Conservation (phyloP, 495 filamentous ascomycete species). For the Penicillium herquei region DNA sequence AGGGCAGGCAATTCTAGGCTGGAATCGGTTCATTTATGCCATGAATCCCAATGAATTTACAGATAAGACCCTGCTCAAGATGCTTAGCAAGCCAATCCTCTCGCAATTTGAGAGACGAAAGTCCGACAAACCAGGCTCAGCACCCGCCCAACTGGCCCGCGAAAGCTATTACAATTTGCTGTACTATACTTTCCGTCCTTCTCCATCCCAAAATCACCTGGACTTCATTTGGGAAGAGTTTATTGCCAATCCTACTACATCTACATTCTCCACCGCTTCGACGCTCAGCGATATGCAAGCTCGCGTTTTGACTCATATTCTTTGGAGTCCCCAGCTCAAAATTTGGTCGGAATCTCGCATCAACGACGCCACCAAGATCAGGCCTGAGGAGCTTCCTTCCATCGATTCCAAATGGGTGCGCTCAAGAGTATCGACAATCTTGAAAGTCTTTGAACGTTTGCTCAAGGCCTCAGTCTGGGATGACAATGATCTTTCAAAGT, state of each 20-base stretch:
- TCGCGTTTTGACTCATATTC: slow-evolving; percentile 63
- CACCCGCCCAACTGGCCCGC: slow-evolving; percentile 58
- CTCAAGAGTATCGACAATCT: slow-evolving; percentile 57
- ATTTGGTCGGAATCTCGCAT: slow-evolving; percentile 73
- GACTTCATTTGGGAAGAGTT: slow-evolving; percentile 80
- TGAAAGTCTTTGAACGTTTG: slow-evolving; percentile 63
- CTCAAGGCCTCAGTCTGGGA: slow-evolving; percentile 57
- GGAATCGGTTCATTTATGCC: slow-evolving; percentile 77
- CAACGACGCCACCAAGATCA: slow-evolving; percentile 53
- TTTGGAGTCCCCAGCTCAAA: slow-evolving; percentile 62
- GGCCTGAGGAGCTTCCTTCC: slow-evolving; percentile 69
- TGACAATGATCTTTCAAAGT: slow-evolving; percentile 39
- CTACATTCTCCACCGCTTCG: slow-evolving; percentile 29
- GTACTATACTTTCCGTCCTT: slow-evolving; percentile 83
- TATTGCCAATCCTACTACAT: slow-evolving; percentile 50
- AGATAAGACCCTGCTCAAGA: slow-evolving; percentile 55
- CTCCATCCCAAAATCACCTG: slow-evolving; percentile 55
- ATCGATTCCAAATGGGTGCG: slow-evolving; percentile 89
- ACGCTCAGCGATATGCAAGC: slow-evolving; percentile 52
- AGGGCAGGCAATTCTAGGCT: slow-evolving; percentile 73
- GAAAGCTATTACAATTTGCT: slow-evolving; percentile 74
- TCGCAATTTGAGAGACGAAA: slow-evolving; percentile 67
- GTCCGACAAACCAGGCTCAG: slow-evolving; percentile 53
- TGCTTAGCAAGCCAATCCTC: slow-evolving; percentile 66
- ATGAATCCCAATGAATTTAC: slow-evolving; percentile 62